Conservation (phyloP, 805 yeast species). For the Candida verbasci region DNA sequence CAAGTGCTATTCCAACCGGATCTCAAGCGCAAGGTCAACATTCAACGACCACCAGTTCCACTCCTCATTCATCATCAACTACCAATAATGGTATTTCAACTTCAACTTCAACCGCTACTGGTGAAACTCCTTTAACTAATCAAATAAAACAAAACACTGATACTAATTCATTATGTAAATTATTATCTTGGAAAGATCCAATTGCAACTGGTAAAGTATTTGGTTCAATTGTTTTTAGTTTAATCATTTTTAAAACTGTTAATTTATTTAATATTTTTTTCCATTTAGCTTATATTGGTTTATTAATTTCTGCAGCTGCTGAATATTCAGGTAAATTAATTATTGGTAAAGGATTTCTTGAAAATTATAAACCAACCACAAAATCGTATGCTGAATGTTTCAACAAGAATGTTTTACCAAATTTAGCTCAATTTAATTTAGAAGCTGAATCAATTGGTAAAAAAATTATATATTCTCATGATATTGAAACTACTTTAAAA, state of each 20-base stretch:
- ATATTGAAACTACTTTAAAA: conserved; percentile 68
- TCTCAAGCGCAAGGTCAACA: background rate
- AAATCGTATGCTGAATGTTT: conserved; percentile 30
- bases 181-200: conserved; percentile 77
- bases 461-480: conserved; percentile 60
- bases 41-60: background rate
- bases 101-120: background rate
- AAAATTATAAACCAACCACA: conserved; percentile 55
- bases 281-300: conserved; percentile 54
- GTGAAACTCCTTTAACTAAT: background rate
- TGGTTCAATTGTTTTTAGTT: conserved; percentile 53
- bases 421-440: conserved; percentile 42
- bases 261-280: conserved; percentile 59
- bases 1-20: too few relatives aligned
- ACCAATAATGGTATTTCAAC: background rate
- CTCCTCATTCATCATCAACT: background rate
- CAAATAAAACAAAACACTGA: background rate
- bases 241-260: conserved; percentile 58
- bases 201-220: conserved; percentile 71
- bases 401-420: conserved; percentile 38
- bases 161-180: conserved; percentile 16
- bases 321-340: conserved; percentile 72
- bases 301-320: conserved; percentile 57
- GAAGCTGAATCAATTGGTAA: conserved; percentile 50
- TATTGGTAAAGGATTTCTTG: conserved; percentile 77